Evolutionary conservation across 2,329 filamentous ascomycete genomes (phyloP).

Genomic region (Scytalidium lignicola): DNA sequence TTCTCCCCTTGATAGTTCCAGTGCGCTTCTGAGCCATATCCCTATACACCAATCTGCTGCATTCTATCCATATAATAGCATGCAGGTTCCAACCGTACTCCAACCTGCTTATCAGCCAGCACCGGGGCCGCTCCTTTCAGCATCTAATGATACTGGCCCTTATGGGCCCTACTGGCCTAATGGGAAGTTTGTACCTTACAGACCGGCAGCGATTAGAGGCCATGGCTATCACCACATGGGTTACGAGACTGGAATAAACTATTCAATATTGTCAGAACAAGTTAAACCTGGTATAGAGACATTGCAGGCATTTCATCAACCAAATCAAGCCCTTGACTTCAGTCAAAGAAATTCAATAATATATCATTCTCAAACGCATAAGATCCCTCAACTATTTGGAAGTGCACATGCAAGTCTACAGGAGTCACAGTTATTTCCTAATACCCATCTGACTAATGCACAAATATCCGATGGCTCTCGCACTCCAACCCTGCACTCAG

Average conservation of each 20-base stretch:
- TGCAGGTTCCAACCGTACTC: slow-evolving; percentile 52
- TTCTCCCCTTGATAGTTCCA: slow-evolving; percentile 13
- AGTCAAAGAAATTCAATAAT: neutral
- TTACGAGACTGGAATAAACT: neutral
- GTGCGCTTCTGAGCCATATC: slow-evolving; percentile 19
- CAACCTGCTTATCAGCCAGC: slow-evolving; percentile 54
- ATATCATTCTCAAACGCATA: neutral
- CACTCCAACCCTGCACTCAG: slow-evolving; percentile 17
- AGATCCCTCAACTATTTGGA: neutral
- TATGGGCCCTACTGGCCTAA: slow-evolving; percentile 61
- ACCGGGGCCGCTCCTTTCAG: slow-evolving; percentile 45
- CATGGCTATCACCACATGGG: slow-evolving; percentile 32
- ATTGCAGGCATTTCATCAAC: neutral
- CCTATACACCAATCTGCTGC: slow-evolving; percentile 16
- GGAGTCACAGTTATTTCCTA: neutral
- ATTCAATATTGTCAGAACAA: neutral
- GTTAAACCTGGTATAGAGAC: neutral
- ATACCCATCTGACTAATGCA: neutral
- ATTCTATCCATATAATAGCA: slow-evolving; percentile 31
- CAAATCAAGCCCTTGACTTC: neutral
- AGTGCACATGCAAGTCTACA: neutral
- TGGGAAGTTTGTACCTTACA: slow-evolving; percentile 49
- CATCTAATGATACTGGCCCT: slow-evolving; percentile 49
- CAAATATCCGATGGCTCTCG: slow-evolving; percentile 12
- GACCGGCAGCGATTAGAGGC: slow-evolving; percentile 52